phyloP scores from a whole-genome alignment of 495 filamentous ascomycete species.

The Geopyxis carbonaria region DNA sequence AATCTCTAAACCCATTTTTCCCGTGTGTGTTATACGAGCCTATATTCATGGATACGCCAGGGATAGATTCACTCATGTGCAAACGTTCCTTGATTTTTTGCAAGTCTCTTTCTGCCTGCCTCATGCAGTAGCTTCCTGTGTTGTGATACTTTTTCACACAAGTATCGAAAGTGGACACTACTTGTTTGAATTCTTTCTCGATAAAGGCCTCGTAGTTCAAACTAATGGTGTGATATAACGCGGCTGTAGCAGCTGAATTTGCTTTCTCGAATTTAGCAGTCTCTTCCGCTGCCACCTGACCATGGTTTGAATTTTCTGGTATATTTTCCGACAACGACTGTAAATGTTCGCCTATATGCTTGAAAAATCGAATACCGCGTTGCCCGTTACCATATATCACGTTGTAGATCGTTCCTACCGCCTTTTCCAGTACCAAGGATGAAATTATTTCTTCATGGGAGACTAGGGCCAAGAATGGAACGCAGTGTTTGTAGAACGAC shows the following conservation, averaged over 20 bases:
- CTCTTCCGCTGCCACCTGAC: background rate
- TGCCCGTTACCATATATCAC: constrained; percentile 37
- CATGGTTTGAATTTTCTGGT: background rate
- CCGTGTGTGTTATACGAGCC: too few relatives aligned
- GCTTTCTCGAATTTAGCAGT: constrained; percentile 9
- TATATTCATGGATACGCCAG: constrained; percentile 8
- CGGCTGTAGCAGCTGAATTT: constrained; percentile 6
- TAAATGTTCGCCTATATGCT: too few relatives aligned
- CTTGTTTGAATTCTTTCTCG: constrained; percentile 11
- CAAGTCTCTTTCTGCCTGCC: constrained; percentile 21
- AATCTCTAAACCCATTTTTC: constrained; percentile 18
- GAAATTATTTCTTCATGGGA: constrained; percentile 35
- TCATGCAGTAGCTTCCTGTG: constrained; percentile 18
- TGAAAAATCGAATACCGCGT: constrained; percentile 31
- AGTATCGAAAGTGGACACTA: constrained; percentile 5
- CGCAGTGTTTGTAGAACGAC: constrained; percentile 14
- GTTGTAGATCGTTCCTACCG: constrained; percentile 41
- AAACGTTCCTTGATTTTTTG: constrained; percentile 27
- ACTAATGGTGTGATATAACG: constrained; percentile 12
- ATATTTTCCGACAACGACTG: too few relatives aligned
- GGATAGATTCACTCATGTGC: constrained; percentile 28
- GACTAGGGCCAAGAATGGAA: constrained; percentile 38
- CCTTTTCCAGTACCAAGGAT: constrained; percentile 38
- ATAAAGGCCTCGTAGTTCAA: constrained; percentile 20
- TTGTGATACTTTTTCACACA: constrained; percentile 9